Evolutionary conservation across 768 basidiomycete genomes (phyloP).

Genomic region (Tephrocybe sp.): DNA sequence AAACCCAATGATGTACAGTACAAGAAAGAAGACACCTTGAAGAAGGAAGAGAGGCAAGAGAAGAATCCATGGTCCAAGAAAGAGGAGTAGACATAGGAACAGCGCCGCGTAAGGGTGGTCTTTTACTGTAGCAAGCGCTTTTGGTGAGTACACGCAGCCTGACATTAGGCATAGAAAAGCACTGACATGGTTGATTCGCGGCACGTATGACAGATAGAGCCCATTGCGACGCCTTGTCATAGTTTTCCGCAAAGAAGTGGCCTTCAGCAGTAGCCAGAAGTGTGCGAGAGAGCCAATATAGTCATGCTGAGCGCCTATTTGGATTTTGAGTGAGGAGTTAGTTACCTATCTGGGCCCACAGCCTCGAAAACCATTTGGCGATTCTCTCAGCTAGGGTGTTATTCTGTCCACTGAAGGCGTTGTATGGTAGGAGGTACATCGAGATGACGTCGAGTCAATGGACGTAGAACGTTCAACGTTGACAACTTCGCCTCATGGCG

Average conservation of each 20-base stretch:
- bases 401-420: too few species aligned
- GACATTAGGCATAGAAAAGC: too few species aligned
- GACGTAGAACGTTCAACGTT: too few species aligned
- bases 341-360: too few species aligned
- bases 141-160: neutral
- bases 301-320: too few species aligned
- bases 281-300: neutral
- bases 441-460: too few species aligned
- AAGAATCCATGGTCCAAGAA: constrained; percentile 1
- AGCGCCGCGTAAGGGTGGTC: neutral
- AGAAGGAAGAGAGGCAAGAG: neutral
- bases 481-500: too few species aligned
- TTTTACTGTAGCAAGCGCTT: neutral
- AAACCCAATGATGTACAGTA: neutral
- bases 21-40: neutral
- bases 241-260: neutral
- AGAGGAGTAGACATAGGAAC: neutral
- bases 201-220: neutral
- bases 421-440: too few species aligned
- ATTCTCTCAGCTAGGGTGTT: too few species aligned
- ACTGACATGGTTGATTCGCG: neutral
- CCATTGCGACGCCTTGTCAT: neutral
- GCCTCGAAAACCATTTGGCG: too few species aligned
- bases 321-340: too few species aligned
- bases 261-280: neutral